Conservation (phyloP, 2,329 filamentous ascomycete species). For the Cladosporium colombiae region DNA sequence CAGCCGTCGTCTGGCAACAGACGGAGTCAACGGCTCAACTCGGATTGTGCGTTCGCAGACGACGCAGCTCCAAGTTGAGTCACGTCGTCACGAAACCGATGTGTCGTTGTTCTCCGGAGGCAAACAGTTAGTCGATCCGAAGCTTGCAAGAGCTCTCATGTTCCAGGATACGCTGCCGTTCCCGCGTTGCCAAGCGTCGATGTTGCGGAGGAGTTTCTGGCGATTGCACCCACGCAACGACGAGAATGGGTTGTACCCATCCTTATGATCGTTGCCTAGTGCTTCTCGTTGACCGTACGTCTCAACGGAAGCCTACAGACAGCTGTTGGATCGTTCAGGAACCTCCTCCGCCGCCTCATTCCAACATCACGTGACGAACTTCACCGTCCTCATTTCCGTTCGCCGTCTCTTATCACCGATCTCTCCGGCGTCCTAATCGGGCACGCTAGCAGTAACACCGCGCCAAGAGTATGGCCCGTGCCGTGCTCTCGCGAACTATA, state of each 20-base stretch:
- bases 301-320: not conserved
- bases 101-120: not conserved
- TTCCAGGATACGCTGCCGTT: not conserved
- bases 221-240: not conserved
- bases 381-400: not conserved
- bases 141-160: not conserved
- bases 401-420: not conserved
- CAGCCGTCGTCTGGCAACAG: not conserved
- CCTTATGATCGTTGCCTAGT: not conserved
- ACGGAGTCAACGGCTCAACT: no score
- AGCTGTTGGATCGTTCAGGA: not conserved
- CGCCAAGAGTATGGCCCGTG: not conserved
- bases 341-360: not conserved
- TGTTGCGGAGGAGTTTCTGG: not conserved
- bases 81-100: not conserved
- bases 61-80: not conserved
- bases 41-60: not conserved
- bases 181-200: not conserved
- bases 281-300: not conserved
- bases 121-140: not conserved
- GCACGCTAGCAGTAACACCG: not conserved
- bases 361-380: not conserved
- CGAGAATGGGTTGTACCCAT: not conserved
- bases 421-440: not conserved
- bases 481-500: not conserved